These are phyloP conservation scores for Symbiotaphrina buchneri DNA, from an alignment of 495 filamentous ascomycete genomes.

Conservation along the genomic window DNA sequence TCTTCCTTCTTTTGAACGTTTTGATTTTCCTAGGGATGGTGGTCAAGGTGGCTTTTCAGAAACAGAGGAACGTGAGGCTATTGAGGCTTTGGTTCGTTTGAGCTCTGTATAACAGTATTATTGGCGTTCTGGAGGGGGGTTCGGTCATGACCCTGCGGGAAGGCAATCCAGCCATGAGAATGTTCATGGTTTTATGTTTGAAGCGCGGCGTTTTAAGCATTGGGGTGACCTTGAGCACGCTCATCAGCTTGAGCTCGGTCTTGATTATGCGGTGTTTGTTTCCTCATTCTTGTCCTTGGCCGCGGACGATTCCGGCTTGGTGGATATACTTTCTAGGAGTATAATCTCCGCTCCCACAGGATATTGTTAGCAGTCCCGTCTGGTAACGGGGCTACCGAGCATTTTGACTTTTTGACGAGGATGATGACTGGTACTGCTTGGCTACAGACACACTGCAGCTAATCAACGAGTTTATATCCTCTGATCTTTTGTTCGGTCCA, in stretches of 20 bases:
- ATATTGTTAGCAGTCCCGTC: too few relatives aligned
- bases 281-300: too few relatives aligned
- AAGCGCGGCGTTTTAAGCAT: slow-evolving; percentile 1
- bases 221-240: slow-evolving; percentile 1
- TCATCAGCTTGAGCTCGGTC: too few relatives aligned
- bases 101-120: slow-evolving; percentile 50
- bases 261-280: too few relatives aligned
- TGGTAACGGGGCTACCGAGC: too few relatives aligned
- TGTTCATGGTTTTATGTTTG: slow-evolving; percentile 13
- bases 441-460: too few relatives aligned
- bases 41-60: slow-evolving; percentile 17
- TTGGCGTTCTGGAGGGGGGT: slow-evolving; percentile 2
- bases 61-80: slow-evolving; percentile 59
- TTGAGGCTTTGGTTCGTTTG: slow-evolving; percentile 64
- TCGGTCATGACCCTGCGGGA: background rate
- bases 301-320: background rate
- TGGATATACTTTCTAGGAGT: background rate
- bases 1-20: slow-evolving; percentile 7
- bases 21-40: too few relatives aligned
- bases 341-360: too few relatives aligned
- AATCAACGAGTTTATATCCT: too few relatives aligned
- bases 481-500: too few relatives aligned
- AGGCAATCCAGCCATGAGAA: slow-evolving; percentile 3
- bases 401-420: too few relatives aligned
- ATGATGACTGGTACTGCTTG: too few relatives aligned